phyloP scores from a whole-genome alignment of 495 filamentous ascomycete species.

The Staphylotrichum tortipilum region DNA sequence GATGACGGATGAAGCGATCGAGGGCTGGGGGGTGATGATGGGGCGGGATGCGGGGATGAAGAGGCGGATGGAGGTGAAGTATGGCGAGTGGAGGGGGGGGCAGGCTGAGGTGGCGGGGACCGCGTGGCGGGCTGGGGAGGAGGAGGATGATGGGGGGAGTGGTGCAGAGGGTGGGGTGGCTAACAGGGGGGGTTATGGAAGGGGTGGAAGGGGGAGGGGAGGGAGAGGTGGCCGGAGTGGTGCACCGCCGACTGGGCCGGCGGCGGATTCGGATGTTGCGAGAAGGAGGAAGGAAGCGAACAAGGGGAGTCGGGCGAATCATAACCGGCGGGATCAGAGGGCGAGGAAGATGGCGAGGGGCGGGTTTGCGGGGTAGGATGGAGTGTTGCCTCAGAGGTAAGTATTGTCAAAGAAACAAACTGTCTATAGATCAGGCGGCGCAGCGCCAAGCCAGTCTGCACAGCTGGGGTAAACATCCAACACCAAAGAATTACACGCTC shows the following conservation, averaged over 20 bases:
- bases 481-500: too few species aligned
- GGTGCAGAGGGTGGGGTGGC: conserved; percentile 16
- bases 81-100: conserved; percentile 48
- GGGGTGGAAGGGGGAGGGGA: conserved; percentile 39
- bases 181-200: conserved; percentile 35
- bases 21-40: conserved; percentile 89
- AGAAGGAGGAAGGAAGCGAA: conserved; percentile 58
- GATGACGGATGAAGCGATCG: conserved; percentile 89
- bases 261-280: conserved; percentile 43
- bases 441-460: too few species aligned
- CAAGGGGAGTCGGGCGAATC: conserved; percentile 53
- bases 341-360: conserved; percentile 69
- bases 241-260: conserved; percentile 48
- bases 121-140: conserved; percentile 49
- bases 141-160: conserved; percentile 21
- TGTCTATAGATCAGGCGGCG: too few species aligned
- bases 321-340: conserved; percentile 60
- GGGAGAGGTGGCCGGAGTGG: conserved; percentile 46
- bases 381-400: not conserved
- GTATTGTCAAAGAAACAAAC: too few species aligned
- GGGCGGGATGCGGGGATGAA: conserved; percentile 57
- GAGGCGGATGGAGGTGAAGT: conserved; percentile 56
- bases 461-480: too few species aligned
- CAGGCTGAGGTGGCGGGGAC: conserved; percentile 56
- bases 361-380: conserved; percentile 2